Conservation (phyloP, 768 basidiomycete genomes). For the Podaxis mareebaensis region DNA sequence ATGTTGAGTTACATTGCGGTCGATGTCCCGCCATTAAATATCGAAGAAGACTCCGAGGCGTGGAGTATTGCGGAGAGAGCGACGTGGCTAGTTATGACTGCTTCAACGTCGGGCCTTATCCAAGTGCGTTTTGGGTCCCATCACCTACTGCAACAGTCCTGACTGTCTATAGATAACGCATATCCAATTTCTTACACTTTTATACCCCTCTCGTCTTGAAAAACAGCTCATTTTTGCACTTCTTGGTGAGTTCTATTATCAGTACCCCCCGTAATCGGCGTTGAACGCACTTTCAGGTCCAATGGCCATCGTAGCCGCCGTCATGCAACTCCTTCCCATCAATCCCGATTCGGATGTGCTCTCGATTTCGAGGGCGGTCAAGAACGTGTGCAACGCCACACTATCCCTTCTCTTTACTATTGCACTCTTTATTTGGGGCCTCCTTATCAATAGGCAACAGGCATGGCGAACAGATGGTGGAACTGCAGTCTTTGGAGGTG, state of each 20-base stretch:
- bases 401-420: constrained; percentile 93
- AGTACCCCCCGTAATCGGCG: neutral
- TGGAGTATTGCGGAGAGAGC: constrained; percentile 71
- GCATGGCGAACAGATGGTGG: constrained; percentile 98
- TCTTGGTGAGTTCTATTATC: constrained; percentile 56
- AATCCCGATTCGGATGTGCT: constrained; percentile 40
- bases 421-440: constrained; percentile 91
- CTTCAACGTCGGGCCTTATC: constrained; percentile 77
- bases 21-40: constrained; percentile 61
- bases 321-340: constrained; percentile 83
- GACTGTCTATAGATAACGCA: constrained; percentile 74
- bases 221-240: constrained; percentile 82
- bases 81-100: constrained; percentile 88
- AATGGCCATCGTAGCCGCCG: constrained; percentile 79
- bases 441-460: constrained; percentile 81
- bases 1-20: constrained; percentile 93
- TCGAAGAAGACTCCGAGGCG: constrained; percentile 26
- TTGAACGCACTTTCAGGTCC: constrained; percentile 51
- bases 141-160: neutral
- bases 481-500: constrained; percentile 89
- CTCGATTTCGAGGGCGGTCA: constrained; percentile 68
- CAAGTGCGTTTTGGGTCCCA: constrained; percentile 56
- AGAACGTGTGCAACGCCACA: constrained; percentile 95
- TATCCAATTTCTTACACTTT: constrained; percentile 93
- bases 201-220: constrained; percentile 92